phyloP scores from a whole-genome alignment of 768 basidiomycete species.

The Sistotremastrum niveocremeum region DNA sequence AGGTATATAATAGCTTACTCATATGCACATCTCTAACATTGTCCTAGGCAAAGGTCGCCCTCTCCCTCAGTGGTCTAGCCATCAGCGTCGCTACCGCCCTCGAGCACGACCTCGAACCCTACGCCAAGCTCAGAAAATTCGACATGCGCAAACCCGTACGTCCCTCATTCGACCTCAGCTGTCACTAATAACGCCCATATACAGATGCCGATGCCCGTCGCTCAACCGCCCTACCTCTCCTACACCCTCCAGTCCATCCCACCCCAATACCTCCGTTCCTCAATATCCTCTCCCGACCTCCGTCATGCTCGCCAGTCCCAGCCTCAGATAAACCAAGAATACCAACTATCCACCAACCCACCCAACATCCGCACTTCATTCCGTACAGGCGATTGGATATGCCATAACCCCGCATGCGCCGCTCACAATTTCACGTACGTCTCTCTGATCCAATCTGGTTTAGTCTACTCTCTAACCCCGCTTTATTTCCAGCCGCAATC shows the following conservation, averaged over 20 bases:
- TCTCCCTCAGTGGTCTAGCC: constrained; percentile 29
- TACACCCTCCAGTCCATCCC: neutral
- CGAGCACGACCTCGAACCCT: constrained; percentile 49
- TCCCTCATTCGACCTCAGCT: neutral
- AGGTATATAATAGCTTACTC: constrained; percentile 29
- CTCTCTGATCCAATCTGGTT: neutral
- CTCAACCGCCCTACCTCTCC: neutral
- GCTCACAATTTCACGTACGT: constrained; percentile 82
- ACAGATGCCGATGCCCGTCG: neutral
- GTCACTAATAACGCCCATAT: neutral
- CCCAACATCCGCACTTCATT: constrained; percentile 58
- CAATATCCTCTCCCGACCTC: neutral
- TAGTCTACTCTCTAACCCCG: constrained; percentile 20
- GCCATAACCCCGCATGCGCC: constrained; percentile 51
- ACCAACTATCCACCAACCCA: constrained; percentile 47
- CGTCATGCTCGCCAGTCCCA: neutral
- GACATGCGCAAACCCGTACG: constrained; percentile 12
- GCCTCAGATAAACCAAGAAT: constrained; percentile 1
- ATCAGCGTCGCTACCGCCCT: constrained; percentile 43
- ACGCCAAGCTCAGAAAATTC: constrained; percentile 40
- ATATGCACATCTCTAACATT: constrained; percentile 1
- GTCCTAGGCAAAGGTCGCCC: constrained; percentile 38
- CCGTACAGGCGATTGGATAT: constrained; percentile 67
- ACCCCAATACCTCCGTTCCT: neutral
- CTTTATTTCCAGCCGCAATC: constrained; percentile 55